These are phyloP conservation scores for Alisma plantagoaquatica DNA, from an alignment of 106 monocot genomes.

Conservation along the genomic window DNA sequence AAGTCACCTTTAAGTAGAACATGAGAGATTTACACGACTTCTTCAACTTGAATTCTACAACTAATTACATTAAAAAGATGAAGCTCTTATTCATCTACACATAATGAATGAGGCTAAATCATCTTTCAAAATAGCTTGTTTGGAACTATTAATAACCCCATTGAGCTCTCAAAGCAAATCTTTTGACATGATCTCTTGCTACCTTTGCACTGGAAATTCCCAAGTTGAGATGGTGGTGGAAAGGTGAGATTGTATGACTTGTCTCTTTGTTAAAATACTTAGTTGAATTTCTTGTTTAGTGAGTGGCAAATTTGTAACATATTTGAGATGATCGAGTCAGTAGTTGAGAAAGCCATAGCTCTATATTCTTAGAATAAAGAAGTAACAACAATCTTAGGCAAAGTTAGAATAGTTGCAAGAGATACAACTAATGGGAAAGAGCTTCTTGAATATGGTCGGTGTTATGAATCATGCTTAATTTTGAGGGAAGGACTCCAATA, in stretches of 20 bases:
- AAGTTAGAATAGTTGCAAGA: slow-evolving; percentile 42
- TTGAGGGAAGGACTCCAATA: slow-evolving; percentile 75
- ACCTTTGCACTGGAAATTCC: slow-evolving; percentile 31
- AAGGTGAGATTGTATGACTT: slow-evolving; percentile 28
- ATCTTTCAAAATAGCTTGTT: slow-evolving; percentile 20
- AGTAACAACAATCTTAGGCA: slow-evolving; percentile 29
- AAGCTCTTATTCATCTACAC: slow-evolving; percentile 41
- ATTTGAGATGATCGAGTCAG: slow-evolving; percentile 56
- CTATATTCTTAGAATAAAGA: slow-evolving; percentile 45
- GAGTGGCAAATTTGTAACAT: slow-evolving; percentile 18
- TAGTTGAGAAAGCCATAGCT: slow-evolving; percentile 53
- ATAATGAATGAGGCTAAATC: slow-evolving; percentile 35
- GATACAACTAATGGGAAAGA: slow-evolving; percentile 55
- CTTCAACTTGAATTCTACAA: slow-evolving; percentile 32
- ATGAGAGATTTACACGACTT: too few species aligned
- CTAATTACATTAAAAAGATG: slow-evolving; percentile 34
- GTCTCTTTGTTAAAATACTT: neutral
- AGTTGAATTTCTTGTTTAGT: slow-evolving; percentile 3
- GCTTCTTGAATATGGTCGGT: slow-evolving; percentile 51
- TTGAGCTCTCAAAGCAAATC: slow-evolving; percentile 13
- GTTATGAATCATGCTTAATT: slow-evolving; percentile 57
- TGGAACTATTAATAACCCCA: slow-evolving; percentile 22
- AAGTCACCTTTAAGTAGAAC: too few species aligned
- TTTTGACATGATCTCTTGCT: slow-evolving; percentile 33
- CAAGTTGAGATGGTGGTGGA: slow-evolving; percentile 62